These are phyloP conservation scores for Astrothelium subdiscretum DNA, from an alignment of 495 filamentous ascomycete genomes.

Conservation along the genomic window DNA sequence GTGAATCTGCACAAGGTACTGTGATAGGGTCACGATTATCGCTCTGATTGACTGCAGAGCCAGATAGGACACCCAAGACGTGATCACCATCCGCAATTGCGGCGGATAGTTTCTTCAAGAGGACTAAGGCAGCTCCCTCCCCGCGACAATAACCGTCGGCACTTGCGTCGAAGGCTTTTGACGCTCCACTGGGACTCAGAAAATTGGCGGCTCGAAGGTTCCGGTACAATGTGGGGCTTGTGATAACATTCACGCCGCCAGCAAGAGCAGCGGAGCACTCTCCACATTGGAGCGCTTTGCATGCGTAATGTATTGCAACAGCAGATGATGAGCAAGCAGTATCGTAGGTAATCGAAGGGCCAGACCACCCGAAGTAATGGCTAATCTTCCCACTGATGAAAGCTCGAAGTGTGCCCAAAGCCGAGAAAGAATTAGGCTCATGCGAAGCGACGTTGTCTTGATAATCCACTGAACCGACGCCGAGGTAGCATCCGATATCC, in stretches of 20 bases:
- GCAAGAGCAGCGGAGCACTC: slow-evolving; percentile 29
- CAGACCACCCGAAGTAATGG: slow-evolving; percentile 8
- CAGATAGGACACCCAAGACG: slow-evolving; percentile 20
- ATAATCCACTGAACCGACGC: neutral
- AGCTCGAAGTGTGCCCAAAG: slow-evolving; percentile 3
- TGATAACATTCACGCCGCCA: slow-evolving; percentile 29
- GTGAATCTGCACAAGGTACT: slow-evolving; percentile 19
- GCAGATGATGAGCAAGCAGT: slow-evolving; percentile 29
- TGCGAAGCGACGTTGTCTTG: neutral
- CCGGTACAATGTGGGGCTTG: slow-evolving; percentile 23
- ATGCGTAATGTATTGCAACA: slow-evolving; percentile 25
- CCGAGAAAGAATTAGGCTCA: neutral
- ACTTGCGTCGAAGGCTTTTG: slow-evolving; percentile 29
- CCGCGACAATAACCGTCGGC: slow-evolving; percentile 32
- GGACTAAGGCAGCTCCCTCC: slow-evolving; percentile 23
- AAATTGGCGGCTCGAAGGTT: slow-evolving; percentile 26
- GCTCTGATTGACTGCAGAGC: slow-evolving; percentile 20
- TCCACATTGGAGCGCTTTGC: slow-evolving; percentile 25
- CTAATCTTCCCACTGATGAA: slow-evolving; percentile 24
- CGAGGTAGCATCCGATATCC: neutral
- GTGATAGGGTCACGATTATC: slow-evolving; percentile 24
- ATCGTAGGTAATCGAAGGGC: slow-evolving; percentile 9
- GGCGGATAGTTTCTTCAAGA: slow-evolving; percentile 26
- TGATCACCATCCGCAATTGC: slow-evolving; percentile 23
- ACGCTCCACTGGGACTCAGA: slow-evolving; percentile 28